Conservation (phyloP, 805 yeast species). For the Yarrowia sp. region DNA sequence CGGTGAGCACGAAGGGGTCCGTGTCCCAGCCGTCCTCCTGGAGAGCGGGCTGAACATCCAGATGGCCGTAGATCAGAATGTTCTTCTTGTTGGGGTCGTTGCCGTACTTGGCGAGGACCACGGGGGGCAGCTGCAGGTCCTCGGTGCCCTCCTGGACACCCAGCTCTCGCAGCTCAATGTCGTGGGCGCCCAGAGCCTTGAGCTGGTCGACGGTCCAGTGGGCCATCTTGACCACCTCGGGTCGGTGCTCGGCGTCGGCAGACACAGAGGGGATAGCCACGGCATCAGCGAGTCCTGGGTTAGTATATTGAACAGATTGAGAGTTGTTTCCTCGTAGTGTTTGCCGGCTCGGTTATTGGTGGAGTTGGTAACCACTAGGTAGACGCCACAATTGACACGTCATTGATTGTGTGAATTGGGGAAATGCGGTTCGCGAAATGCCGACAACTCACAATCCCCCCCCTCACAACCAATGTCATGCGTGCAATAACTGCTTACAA, state of each 20-base stretch:
- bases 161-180: slow-evolving; percentile 78
- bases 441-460: too few relatives aligned
- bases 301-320: not conserved
- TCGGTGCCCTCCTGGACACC: slow-evolving; percentile 82
- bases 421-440: too few relatives aligned
- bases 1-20: slow-evolving; percentile 81
- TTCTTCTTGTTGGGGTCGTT: slow-evolving; percentile 82
- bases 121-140: slow-evolving; percentile 83
- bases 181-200: slow-evolving; percentile 74
- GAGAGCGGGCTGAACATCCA: slow-evolving; percentile 97
- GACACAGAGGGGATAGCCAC: slow-evolving; percentile 95
- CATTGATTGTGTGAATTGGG: not conserved
- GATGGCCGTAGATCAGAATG: slow-evolving; percentile 92
- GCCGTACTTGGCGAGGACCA: slow-evolving; percentile 90
- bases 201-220: slow-evolving; percentile 77
- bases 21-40: slow-evolving; percentile 94
- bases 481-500: too few relatives aligned
- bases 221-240: slow-evolving; percentile 88
- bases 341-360: slow-evolving; percentile 1
- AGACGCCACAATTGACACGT: slow-evolving; percentile 7
- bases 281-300: slow-evolving; percentile 77
- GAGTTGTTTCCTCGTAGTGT: too few relatives aligned
- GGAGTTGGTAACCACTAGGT: not conserved
- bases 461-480: too few relatives aligned
- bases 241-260: slow-evolving; percentile 85